A percentile compares a stretch with the other conserved stretches of the same genome.
These are phyloP conservation scores for Ilex aquifolium DNA, from an alignment of 257 asterid species.

Conservation along the genomic window DNA sequence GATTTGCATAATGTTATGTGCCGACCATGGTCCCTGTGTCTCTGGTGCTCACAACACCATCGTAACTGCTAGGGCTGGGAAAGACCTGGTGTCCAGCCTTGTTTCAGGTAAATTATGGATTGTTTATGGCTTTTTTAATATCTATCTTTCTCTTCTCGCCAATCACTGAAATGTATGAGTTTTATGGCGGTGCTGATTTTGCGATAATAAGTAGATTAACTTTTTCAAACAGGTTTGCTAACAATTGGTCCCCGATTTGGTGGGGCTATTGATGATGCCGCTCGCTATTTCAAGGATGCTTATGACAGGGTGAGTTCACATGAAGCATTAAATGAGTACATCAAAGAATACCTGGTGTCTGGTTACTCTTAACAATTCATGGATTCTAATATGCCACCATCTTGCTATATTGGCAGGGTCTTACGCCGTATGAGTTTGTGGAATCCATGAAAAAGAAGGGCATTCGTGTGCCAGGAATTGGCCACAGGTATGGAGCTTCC, in stretches of 20 bases:
- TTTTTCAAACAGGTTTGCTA: conserved; percentile 60
- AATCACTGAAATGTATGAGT: not conserved
- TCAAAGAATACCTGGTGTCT: not conserved
- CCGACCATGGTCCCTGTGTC: conserved; percentile 99
- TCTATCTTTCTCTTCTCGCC: not conserved
- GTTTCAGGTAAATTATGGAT: conserved; percentile 61
- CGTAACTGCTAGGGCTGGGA: conserved; percentile 98
- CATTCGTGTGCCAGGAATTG: conserved; percentile 98
- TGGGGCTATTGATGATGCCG: conserved; percentile 99
- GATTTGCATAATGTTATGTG: conserved; percentile 98
- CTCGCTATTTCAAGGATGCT: conserved; percentile 98
- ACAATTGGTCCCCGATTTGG: conserved; percentile 99
- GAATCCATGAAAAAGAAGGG: conserved; percentile 99
- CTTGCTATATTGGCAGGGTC: conserved; percentile 45
- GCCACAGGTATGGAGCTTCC: conserved; percentile 69
- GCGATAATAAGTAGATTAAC: conserved; percentile 8
- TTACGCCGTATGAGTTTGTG: conserved; percentile 92
- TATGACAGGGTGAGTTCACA: conserved; percentile 62
- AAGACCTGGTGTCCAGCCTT: conserved; percentile 95
- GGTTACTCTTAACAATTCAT: conserved; percentile 1
- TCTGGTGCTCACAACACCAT: conserved; percentile 99
- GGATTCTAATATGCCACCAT: conserved; percentile 3
- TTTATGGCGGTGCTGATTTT: conserved; percentile 12
- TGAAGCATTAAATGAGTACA: conserved; percentile 8
- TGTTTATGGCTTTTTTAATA: not conserved